These are phyloP conservation scores for Neotropicomus parvogracilis DNA, from an alignment of 1,284 basidiomycete species.

Conservation along the genomic window DNA sequence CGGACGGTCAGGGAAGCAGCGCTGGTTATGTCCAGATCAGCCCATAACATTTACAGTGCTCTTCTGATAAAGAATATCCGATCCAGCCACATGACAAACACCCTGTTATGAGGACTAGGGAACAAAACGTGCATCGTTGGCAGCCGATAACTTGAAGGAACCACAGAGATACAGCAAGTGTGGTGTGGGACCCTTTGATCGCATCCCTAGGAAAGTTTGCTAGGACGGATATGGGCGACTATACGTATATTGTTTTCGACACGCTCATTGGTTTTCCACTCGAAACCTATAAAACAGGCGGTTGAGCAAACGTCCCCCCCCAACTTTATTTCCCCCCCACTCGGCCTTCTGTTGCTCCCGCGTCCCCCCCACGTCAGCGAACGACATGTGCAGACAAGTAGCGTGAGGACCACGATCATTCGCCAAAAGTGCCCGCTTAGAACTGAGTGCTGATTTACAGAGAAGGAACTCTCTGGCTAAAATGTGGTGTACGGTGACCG, in stretches of 20 bases:
- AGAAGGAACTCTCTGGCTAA: constrained; percentile 67
- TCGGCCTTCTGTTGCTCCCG: constrained; percentile 1
- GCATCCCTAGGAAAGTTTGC: constrained; percentile 19
- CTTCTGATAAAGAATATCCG: constrained; percentile 31
- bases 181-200: constrained; percentile 28
- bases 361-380: constrained; percentile 1
- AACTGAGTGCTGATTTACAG: constrained; percentile 36
- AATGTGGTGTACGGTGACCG: constrained; percentile 53
- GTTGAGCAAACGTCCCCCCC: constrained; percentile 6
- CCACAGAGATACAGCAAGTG: constrained; percentile 27
- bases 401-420: constrained; percentile 41
- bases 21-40: constrained; percentile 29
- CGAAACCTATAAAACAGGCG: constrained; percentile 30
- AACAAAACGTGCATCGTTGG: constrained; percentile 22
- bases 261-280: constrained; percentile 23
- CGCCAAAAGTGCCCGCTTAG: neutral
- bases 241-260: constrained; percentile 33
- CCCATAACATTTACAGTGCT: constrained; percentile 8
- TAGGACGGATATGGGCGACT: constrained; percentile 28
- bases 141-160: constrained; percentile 15
- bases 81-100: constrained; percentile 34
- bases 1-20: constrained; percentile 23
- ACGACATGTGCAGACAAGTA: constrained; percentile 51
- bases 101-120: constrained; percentile 11
- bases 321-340: constrained; percentile 15